Base-by-base conservation (phyloP, 1,284 basidiomycete species). In the Malassezia brasiliensis region DNA sequence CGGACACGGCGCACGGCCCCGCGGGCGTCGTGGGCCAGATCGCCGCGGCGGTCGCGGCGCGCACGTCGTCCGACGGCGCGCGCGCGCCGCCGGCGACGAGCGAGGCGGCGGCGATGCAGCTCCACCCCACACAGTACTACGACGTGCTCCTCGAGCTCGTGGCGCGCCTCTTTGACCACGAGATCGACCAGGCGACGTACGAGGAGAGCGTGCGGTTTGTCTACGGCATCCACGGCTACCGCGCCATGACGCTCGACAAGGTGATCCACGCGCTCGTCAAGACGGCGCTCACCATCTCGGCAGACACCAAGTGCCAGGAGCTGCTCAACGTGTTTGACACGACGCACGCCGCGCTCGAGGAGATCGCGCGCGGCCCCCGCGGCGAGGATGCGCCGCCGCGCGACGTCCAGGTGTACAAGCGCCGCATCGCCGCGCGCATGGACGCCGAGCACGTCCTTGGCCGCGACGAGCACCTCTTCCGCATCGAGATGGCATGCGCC, bases 151-250 rank as follows among this genome's bases (percentile, higher is more conserved):
- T 96, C 41, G 88, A 86, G 59, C 85, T 89, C n/a, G 88, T 87
- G 73, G 90, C 94, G 77, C 88, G 88, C 78, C 76, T 94, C 47
- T 96, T 96, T 69, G 88, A 90, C 68, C 85, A 83, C 59, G 90
- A 96, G 70, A 80, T 96, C 60, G 93, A 96, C 76, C 86, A 86
- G 69, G 78, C 81, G 30, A 83, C 84, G 17, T 96, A 90, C 70
- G 94, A 98, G 75, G 93, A 98, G 74, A 87, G 89, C 66, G 84
- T 94, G 81, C 79, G 94, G 57, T 89, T 88, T 82, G 91, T 98
- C 81, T 96, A 93, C 78, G 88, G 90, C 32, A 91, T 85, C 63
- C 87, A 90, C 80, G 90, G 90, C 66, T 93, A 88, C 75, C 85
- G 85, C 68, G 82, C 88, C 69, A 94, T 93, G 73, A 94, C 90